Percentiles rank a stretch among this genome's conserved stretches.
phyloP scores from a whole-genome alignment of 2,329 filamentous ascomycete genomes.

The Myrmaecium sp. region DNA sequence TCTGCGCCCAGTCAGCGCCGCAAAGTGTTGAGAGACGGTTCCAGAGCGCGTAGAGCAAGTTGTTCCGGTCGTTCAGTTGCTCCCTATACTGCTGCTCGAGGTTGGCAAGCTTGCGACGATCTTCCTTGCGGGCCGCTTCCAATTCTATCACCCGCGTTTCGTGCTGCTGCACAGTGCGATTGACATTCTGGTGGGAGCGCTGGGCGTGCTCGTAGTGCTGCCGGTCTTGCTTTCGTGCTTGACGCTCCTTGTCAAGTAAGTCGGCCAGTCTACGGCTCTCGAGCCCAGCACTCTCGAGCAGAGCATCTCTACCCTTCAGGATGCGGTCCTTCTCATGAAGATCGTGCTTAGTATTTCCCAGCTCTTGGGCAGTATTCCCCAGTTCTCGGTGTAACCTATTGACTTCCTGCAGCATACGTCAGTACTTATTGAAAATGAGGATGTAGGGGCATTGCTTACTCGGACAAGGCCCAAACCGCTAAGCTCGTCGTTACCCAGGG shows the following conservation, averaged over 20 bases:
- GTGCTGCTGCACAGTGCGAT: conserved; percentile 69
- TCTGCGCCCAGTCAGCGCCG: conserved; percentile 80
- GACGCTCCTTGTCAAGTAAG: conserved; percentile 78
- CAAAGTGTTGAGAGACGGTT: conserved; percentile 73
- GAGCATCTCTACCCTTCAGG: conserved; percentile 72
- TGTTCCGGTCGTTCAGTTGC: conserved; percentile 78
- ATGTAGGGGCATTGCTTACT: conserved; percentile 26
- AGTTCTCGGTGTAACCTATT: conserved; percentile 77
- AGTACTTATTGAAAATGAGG: conserved; percentile 4
- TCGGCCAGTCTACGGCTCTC: conserved; percentile 75
- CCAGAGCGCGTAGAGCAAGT: conserved; percentile 77
- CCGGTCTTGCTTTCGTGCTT: conserved; percentile 70
- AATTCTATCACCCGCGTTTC: conserved; percentile 75
- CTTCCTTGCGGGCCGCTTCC: conserved; percentile 59
- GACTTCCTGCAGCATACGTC: conserved; percentile 42
- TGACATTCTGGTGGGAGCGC: conserved; percentile 72
- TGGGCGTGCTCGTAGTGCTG: conserved; percentile 77
- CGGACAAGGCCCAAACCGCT: conserved; percentile 73
- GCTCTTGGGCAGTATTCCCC: conserved; percentile 65
- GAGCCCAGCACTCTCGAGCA: conserved; percentile 76
- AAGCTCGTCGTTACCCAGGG: conserved; percentile 73
- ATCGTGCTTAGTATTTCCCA: conserved; percentile 60
- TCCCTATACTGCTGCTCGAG: conserved; percentile 73
- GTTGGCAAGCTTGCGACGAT: conserved; percentile 57
- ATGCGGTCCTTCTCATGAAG: conserved; percentile 81